Percentiles rank a stretch among this genome's conserved stretches.
Conservation (phyloP, 257 asterid genomes). For the Knoxia roxburghii region DNA sequence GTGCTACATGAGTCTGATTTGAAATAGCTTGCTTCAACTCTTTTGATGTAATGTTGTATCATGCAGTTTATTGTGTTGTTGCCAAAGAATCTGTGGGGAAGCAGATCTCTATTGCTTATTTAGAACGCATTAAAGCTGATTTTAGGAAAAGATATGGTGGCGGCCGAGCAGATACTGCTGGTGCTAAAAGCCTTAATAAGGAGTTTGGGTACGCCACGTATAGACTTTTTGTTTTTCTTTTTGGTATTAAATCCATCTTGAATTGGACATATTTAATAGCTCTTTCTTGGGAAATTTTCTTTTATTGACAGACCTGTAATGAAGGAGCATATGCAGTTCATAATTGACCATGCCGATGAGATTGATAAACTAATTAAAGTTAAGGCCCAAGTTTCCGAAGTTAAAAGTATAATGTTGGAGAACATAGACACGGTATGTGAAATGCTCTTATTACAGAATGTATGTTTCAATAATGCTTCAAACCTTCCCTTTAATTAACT, state of each 20-base stretch:
- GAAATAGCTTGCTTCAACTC: neutral
- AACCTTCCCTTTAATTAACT: too few species aligned
- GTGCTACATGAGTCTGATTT: neutral
- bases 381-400: constrained; percentile 88
- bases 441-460: constrained; percentile 2
- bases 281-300: neutral
- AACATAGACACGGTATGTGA: constrained; percentile 74
- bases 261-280: neutral
- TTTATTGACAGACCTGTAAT: constrained; percentile 51
- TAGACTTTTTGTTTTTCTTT: neutral
- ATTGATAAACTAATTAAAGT: constrained; percentile 85
- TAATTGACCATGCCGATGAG: constrained; percentile 84
- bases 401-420: constrained; percentile 79
- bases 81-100: constrained; percentile 90
- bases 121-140: constrained; percentile 84
- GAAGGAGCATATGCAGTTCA: constrained; percentile 93
- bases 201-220: constrained; percentile 65
- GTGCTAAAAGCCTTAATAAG: constrained; percentile 81
- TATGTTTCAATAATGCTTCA: neutral
- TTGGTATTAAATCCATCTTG: neutral
- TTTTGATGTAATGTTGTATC: constrained; percentile 1
- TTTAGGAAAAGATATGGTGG: constrained; percentile 91
- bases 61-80: constrained; percentile 86
- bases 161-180: constrained; percentile 89
- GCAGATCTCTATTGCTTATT: constrained; percentile 76